Percentiles rank a stretch among this genome's conserved stretches.
These are phyloP conservation scores for Apophysomyces sp. DNA, from an alignment of 371 early-diverging fungal genomes.

Conservation along the genomic window DNA sequence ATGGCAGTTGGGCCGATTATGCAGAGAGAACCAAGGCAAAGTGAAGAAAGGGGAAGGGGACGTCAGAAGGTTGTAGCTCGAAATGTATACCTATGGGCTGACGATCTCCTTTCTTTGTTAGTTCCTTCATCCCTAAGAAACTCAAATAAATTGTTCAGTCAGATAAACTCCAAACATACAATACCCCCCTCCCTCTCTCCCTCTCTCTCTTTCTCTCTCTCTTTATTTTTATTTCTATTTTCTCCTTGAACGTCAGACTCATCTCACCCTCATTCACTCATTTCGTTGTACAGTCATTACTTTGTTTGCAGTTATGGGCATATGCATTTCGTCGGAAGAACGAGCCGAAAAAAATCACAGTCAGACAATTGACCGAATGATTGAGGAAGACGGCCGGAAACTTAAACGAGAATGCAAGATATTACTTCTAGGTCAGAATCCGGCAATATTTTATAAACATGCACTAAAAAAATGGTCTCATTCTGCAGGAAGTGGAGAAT, in stretches of 20 bases:
- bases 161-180: constrained; percentile 2
- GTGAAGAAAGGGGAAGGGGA: constrained; percentile 11
- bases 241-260: neutral
- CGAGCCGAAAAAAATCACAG: constrained; percentile 54
- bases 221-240: constrained; percentile 8
- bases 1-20: constrained; percentile 66
- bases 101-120: neutral
- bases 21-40: constrained; percentile 16
- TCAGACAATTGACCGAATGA: constrained; percentile 58
- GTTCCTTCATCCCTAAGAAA: neutral
- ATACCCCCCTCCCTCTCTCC: neutral
- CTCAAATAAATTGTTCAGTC: constrained; percentile 1
- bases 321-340: constrained; percentile 69
- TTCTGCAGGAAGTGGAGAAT: constrained; percentile 78
- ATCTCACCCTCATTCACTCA: constrained; percentile 7
- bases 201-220: constrained; percentile 3
- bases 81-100: neutral
- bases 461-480: neutral
- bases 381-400: constrained; percentile 57
- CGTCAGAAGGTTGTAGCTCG: constrained; percentile 4
- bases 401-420: constrained; percentile 74
- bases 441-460: neutral
- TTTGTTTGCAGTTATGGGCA: constrained; percentile 48
- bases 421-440: constrained; percentile 57
- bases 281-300: constrained; percentile 3